Base-by-base conservation (phyloP, 768 basidiomycete genomes). In the Boletus subparvulus region DNA sequence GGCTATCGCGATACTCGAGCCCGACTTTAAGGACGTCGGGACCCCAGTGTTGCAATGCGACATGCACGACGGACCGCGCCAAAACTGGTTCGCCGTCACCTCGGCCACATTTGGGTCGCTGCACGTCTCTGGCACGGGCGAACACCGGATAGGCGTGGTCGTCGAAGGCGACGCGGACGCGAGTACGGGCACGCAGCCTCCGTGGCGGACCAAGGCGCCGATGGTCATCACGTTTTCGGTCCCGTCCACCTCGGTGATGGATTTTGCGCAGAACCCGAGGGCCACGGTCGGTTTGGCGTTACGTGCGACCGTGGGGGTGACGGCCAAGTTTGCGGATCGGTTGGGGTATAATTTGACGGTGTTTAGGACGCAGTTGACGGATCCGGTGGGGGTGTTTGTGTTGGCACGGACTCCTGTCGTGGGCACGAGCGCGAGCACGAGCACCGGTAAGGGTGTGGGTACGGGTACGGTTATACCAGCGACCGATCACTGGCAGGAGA, bases 161-260 rank as follows among this genome's bases (percentile, higher is more conserved):
- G 9, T 43, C 12, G 53, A 61, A 21, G 62, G 56, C 6, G 36
- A 9, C 1, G 30, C 28, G 14, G 47, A 36, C 8, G 11, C 12
- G 24, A 3, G 9, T 5, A 3, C 41, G 14, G 17, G 26, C 4
- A 45, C 14, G 35, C 52, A 28, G 19, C 61, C 65, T 0, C 51
- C 48, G 4, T 67, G 65, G 65, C 54, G 54, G 19, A 54, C 54
- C 7, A 43, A 21, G 3, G 61, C 69, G 0, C 49, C 65, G 0
- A n/a, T 69, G 39, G 52, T 67, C 49, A 47, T 71, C 40, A 65
- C 54, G 4, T 71, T 71, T 50, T 53, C 60, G 8, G 28, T 58
- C 14, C 48, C 55, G 10, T 43, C 68, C 0, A 16, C 32, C 36
- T 30, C 42, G 0, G 37, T 69, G 24, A 51, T 69, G 41, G 43